phyloP scores from a whole-genome alignment of 1,284 basidiomycete genomes.

The Heterobasidion irregulare region DNA sequence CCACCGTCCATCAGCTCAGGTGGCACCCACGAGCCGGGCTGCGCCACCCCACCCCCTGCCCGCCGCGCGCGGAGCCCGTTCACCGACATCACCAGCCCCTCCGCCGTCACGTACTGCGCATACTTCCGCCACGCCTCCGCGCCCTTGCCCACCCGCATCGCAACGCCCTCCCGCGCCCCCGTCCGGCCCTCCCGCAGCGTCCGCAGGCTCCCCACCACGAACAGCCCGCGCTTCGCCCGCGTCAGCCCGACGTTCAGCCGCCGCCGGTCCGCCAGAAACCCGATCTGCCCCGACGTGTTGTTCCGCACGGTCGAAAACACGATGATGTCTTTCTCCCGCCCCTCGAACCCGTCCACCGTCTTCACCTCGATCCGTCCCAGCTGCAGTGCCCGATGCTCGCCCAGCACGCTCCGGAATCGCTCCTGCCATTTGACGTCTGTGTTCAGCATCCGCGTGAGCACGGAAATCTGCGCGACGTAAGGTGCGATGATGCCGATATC shows the following conservation, averaged over 20 bases:
- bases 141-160: slow-evolving; percentile 31
- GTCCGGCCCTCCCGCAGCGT: slow-evolving; percentile 52
- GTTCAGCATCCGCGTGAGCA: slow-evolving; percentile 58
- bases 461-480: slow-evolving; percentile 74
- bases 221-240: slow-evolving; percentile 74
- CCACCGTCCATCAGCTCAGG: too few species aligned
- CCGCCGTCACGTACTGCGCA: slow-evolving; percentile 40
- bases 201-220: slow-evolving; percentile 71
- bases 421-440: slow-evolving; percentile 37
- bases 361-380: slow-evolving; percentile 68
- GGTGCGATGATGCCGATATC: slow-evolving; percentile 88
- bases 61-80: slow-evolving; percentile 1
- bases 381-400: slow-evolving; percentile 55
- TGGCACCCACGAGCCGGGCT: too few species aligned
- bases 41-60: too few species aligned
- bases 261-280: slow-evolving; percentile 85
- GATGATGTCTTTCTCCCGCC: slow-evolving; percentile 87
- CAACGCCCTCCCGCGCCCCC: slow-evolving; percentile 5
- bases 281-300: slow-evolving; percentile 67
- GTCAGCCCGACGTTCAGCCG: slow-evolving; percentile 87
- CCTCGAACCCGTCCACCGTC: slow-evolving; percentile 92
- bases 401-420: slow-evolving; percentile 53
- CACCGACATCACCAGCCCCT: slow-evolving; percentile 43
- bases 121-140: slow-evolving; percentile 54
- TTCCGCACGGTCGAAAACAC: slow-evolving; percentile 87